Percentiles rank a stretch among this genome's conserved stretches.
phyloP scores from a whole-genome alignment of 495 filamentous ascomycete genomes.

The Hypoxylon cercidicola region DNA sequence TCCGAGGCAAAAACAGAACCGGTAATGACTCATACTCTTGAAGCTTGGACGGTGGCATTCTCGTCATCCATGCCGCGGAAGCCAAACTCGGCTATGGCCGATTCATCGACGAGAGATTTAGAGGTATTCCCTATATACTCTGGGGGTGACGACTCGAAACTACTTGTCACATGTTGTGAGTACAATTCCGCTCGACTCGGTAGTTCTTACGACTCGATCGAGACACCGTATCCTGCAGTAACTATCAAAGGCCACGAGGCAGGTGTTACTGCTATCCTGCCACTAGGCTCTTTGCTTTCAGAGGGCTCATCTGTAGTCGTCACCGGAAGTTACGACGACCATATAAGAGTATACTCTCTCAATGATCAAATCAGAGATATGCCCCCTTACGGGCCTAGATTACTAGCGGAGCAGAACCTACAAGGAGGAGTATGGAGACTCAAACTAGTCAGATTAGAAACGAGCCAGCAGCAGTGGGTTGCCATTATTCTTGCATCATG shows the following conservation, averaged over 20 bases:
- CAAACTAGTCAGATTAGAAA: conserved; percentile 71
- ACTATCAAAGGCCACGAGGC: conserved; percentile 71
- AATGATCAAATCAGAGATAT: conserved; percentile 17
- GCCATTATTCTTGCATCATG: conserved; percentile 82
- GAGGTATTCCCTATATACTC: conserved; percentile 60
- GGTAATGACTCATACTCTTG: conserved; percentile 58
- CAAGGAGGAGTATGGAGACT: conserved; percentile 94
- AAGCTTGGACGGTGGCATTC: conserved; percentile 76
- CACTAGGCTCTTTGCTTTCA: conserved; percentile 58
- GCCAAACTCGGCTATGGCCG: conserved; percentile 4
- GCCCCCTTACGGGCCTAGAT: conserved; percentile 50
- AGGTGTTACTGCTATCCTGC: conserved; percentile 89
- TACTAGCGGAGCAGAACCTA: conserved; percentile 72
- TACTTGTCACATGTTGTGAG: conserved; percentile 49
- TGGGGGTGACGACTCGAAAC: conserved; percentile 73
- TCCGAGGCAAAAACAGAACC: conserved; percentile 42
- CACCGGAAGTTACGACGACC: conserved; percentile 94
- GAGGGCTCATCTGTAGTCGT: conserved; percentile 64
- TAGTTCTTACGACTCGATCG: conserved; percentile 43
- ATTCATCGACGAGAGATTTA: not conserved
- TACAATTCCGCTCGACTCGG: conserved; percentile 18
- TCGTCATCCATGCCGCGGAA: conserved; percentile 33
- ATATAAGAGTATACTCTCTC: conserved; percentile 70
- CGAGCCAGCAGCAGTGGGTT: conserved; percentile 40
- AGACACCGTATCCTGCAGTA: conserved; percentile 47